phyloP scores from a whole-genome alignment of 2,329 filamentous ascomycete species.

The Chaetothyriales sp. region DNA sequence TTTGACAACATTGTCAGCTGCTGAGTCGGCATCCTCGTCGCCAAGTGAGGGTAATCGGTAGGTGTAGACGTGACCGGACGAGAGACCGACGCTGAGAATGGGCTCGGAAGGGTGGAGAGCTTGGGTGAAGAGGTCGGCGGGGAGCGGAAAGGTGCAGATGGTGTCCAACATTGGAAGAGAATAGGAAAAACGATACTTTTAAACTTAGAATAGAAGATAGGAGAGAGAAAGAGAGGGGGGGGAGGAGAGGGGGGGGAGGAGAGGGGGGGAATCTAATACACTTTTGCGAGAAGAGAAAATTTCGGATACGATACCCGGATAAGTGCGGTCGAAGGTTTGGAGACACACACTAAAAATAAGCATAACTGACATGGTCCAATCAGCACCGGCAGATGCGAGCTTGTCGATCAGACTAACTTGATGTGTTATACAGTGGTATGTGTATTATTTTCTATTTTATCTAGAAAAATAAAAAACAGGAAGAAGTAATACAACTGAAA shows the following conservation, averaged over 20 bases:
- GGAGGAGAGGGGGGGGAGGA: neutral
- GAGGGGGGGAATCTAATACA: no score
- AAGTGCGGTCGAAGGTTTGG: neutral
- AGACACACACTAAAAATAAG: no score
- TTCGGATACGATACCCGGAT: neutral
- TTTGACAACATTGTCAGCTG: neutral
- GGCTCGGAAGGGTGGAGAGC: constrained; percentile 73
- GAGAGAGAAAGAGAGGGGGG: neutral
- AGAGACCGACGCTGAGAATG: constrained; percentile 62
- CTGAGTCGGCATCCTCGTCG: constrained; percentile 35
- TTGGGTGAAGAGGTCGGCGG: constrained; percentile 75
- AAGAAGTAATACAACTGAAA: no score
- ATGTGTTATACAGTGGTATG: no score
- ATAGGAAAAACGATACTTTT: neutral
- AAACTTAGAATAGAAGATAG: neutral
- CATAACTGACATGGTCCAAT: no score
- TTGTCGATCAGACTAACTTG: no score
- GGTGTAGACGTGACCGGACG: constrained; percentile 42
- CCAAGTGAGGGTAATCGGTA: constrained; percentile 44
- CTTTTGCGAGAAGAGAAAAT: neutral
- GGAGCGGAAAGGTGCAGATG: constrained; percentile 74
- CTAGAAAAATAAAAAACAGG: no score
- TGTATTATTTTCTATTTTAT: no score
- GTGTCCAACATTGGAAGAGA: constrained; percentile 51
- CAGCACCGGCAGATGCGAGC: no score